Base-by-base conservation (phyloP, 768 basidiomycete species). In the Gelatoporia subvermispora region DNA sequence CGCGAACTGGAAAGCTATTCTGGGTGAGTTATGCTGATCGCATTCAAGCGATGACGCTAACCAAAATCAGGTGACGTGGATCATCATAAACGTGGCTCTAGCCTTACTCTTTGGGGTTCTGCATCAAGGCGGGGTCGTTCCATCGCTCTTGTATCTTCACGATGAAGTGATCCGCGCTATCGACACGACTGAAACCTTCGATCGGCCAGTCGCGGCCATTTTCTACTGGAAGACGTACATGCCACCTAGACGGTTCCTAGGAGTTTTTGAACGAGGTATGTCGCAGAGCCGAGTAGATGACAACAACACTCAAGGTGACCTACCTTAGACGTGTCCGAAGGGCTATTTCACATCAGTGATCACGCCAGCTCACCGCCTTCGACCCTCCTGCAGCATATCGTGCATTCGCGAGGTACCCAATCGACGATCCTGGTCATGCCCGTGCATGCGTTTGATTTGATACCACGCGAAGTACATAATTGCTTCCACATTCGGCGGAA, bases 191-290 rank as follows among this genome's bases (percentile, higher is more conserved):
- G 35, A 31, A 5, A 2, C 37, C 1, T 2, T n/a, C 2, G 20
- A 35, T 20, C 21, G 43, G 17, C 35, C 48, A 35, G 10, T 50
- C 7, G 13, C 43, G 8, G 51, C 49, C 11, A 22, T 69, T 16
- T 48, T 68, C 17, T 71, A 68, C 37, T 72, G 71, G 71, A 72
- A 69, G 53, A 72, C 68, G 2, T 72, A 70, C 47, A 67, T 69
- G 51, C 69, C 71, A 4, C 71, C 71, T 1, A 52, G 64, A 35
- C 67, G 70, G 50, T 45, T 72, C 16, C 65, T 72, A 18, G 68
- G 55, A 7, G 43, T 67, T 8, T 50, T 48, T 7, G 52, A 46
- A 44, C 37, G 28, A 46, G 64, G 69, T 68, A 46, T 2, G 54
- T 39, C 31, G 5, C n/a, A 8, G n/a, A 16, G 5, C 37, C 37